Conservation (phyloP, 2,329 filamentous ascomycete genomes). For the Stemphylium beticola region DNA sequence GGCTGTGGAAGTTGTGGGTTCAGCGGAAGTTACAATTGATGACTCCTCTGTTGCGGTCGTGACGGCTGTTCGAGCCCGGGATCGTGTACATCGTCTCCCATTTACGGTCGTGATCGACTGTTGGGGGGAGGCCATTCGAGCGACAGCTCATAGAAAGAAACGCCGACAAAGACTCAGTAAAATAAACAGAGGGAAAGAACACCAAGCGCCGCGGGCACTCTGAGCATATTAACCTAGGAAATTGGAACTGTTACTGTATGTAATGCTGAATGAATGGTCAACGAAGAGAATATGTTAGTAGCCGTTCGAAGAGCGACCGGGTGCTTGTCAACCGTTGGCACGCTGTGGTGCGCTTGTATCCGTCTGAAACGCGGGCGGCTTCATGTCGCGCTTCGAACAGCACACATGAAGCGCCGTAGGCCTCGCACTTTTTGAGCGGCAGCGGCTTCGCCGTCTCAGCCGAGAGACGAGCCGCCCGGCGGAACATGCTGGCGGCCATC, state of each 20-base stretch:
- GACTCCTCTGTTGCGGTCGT: conserved; percentile 28
- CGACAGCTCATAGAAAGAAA: conserved; percentile 42
- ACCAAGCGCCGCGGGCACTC: conserved; percentile 42
- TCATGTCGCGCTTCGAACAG: conserved; percentile 46
- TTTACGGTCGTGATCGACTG: conserved; percentile 47
- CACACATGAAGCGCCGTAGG: conserved; percentile 47
- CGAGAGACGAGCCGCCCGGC: conserved; percentile 19
- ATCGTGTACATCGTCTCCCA: conserved; percentile 49
- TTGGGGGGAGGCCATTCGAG: conserved; percentile 49
- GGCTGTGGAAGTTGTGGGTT: conserved; percentile 27
- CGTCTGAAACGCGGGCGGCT: conserved; percentile 45
- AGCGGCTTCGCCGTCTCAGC: conserved; percentile 42
- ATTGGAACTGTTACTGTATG: conserved; percentile 32
- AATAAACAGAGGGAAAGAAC: conserved; percentile 37
- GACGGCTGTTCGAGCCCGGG: conserved; percentile 41
- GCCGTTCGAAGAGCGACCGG: conserved; percentile 35
- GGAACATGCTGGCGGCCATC: conserved; percentile 18
- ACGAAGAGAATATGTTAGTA: conserved; percentile 30
- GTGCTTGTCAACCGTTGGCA: conserved; percentile 45
- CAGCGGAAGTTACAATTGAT: conserved; percentile 26
- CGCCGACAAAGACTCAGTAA: conserved; percentile 36
- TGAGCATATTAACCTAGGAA: conserved; percentile 46
- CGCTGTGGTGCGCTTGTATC: conserved; percentile 39
- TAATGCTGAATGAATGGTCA: conserved; percentile 31
- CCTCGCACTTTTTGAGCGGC: conserved; percentile 34